A percentile compares a stretch with the other conserved stretches of the same genome.
Evolutionary conservation across 192 early-diverging fungal genomes (phyloP).

Genomic region (Umbelopsis sp.): DNA sequence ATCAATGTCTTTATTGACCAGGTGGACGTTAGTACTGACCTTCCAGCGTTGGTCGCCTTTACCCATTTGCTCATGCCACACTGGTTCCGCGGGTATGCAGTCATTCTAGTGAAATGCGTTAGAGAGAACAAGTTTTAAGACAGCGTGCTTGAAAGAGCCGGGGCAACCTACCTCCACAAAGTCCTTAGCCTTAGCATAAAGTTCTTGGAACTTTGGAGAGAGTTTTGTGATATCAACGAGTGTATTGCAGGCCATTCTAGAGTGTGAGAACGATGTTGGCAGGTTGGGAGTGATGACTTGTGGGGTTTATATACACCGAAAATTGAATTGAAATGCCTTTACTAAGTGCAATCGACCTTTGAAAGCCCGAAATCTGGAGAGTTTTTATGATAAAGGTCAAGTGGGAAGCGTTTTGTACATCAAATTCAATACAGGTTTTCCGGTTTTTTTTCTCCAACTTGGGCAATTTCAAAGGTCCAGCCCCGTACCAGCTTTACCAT

Average conservation of each 20-base stretch:
- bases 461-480: too few species aligned
- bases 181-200: conserved; percentile 57
- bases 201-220: conserved; percentile 56
- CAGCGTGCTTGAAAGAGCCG: not conserved
- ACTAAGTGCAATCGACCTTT: not conserved
- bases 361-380: not conserved
- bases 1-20: too few species aligned
- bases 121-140: not conserved
- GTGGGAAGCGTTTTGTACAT: too few species aligned
- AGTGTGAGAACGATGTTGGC: not conserved
- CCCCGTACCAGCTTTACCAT: not conserved
- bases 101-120: conserved; percentile 60
- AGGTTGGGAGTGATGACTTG: not conserved
- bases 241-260: conserved; percentile 37
- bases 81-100: conserved; percentile 91
- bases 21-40: conserved; percentile 43
- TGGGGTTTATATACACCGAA: not conserved
- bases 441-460: too few species aligned
- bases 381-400: too few species aligned
- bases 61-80: conserved; percentile 75
- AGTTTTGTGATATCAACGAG: conserved; percentile 39
- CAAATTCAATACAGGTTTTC: too few species aligned
- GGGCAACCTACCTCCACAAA: conserved; percentile 58
- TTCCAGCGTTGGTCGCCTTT: conserved; percentile 81
- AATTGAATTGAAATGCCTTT: not conserved